Evolutionary conservation across 208 protist genomes (phyloP), one percentile per base, ranked within the genome.

Genomic region (Leptomonas pyrrhocoris): DNA sequence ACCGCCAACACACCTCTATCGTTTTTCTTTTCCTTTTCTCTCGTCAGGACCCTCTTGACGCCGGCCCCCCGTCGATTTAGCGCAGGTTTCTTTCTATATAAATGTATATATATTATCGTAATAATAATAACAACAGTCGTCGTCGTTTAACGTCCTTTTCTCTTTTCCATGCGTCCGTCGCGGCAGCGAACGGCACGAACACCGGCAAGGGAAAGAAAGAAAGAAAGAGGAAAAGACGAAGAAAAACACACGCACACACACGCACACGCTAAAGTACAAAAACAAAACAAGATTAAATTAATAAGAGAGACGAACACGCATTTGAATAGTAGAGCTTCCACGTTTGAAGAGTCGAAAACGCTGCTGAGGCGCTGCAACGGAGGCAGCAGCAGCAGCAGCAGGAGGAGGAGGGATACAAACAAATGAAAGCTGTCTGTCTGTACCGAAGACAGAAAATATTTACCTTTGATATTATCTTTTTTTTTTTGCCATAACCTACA

Each of bases 21-120:
- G 13, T 23, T 61, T 62, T 0, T 62, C 36, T 62, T 58, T 11
- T 64, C 53, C 42, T 42, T 43, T 54, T 31, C 28, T 65, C 46
- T 25, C 25, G 18, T 13, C n/a, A n/a, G n/a, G n/a, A n/a, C n/a
- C n/a, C n/a, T n/a, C n/a, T n/a, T n/a, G n/a, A n/a, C n/a, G n/a
- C n/a, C n/a, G n/a, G n/a, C n/a, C n/a, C n/a, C n/a, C n/a, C n/a
- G n/a, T n/a, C n/a, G n/a, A n/a, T n/a, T n/a, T n/a, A n/a, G n/a
- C n/a, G n/a, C n/a, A n/a, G n/a, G n/a, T n/a, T n/a, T n/a, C n/a
- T n/a, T n/a, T n/a, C n/a, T n/a, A n/a, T n/a, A n/a, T n/a, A n/a
- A n/a, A n/a, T n/a, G n/a, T n/a, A n/a, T n/a, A n/a, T n/a, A n/a
- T n/a, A n/a, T n/a, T n/a, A n/a, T n/a, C n/a, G n/a, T n/a, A n/a